Base-by-base conservation (phyloP, 2,329 filamentous ascomycete genomes). In the Pseudogymnoascus sp. region DNA sequence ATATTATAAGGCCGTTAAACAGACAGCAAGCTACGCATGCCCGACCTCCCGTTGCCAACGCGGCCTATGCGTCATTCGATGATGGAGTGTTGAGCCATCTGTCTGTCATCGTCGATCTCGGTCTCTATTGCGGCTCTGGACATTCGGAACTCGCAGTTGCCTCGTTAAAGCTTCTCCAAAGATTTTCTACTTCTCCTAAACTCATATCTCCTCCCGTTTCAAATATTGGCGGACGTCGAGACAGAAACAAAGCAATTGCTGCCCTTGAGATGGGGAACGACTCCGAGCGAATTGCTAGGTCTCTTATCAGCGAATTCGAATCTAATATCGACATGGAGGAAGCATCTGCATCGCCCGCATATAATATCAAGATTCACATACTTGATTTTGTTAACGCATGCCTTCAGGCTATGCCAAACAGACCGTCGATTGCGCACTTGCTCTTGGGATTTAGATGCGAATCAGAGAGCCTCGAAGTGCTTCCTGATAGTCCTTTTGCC, bases 361-460 rank as follows among this genome's bases (percentile, higher is more conserved):
- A 94, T 71, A 76, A 87, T 61, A 89, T 91, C 70, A 95, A 96
- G 72, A 78, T 89, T 59, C 88, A 87, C 62, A 85, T 97, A 19
- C 79, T 99, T 5, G 87, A 92, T 64, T 92, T 99, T 67, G 76
- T 99, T 35, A 88, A 89, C 66, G 83, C 85, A 59, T 95, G 90
- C 69, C 79, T 99, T 2, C 80, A 82, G 59, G 84, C 87, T 33
- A 87, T 86, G 23, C 85, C 88, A 1, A 82, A 87, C 66, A 83
- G 85, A 66, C 92, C 94, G 3, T 95, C 88, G 1, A 86, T 99
- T 65, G 94, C 92, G 0, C 95, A 99, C 71, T 79, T 95, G 48
- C 77, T 99, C 1, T 82, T 99, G 4, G 94, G 94, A 0, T 96
- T 99, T 71, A 82, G 82, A 60, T 95, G 90, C 67, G 82, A 84